phyloP scores from a whole-genome alignment of 805 yeast genomes.

The Metschnikowia gelsemii region DNA sequence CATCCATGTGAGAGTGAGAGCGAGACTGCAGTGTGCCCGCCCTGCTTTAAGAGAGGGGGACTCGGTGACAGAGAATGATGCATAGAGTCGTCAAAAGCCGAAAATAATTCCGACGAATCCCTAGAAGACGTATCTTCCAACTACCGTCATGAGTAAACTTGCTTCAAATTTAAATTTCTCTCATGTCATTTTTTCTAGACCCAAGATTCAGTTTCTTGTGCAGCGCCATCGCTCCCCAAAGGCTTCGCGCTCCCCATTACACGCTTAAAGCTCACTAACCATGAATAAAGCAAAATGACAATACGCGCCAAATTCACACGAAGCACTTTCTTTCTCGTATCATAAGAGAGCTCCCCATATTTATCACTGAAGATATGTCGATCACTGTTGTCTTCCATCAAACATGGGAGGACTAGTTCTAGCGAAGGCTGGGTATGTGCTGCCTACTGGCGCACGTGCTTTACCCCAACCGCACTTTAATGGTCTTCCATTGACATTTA shows the following conservation, averaged over 20 bases:
- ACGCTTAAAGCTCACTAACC: no score
- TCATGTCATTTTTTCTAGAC: neutral
- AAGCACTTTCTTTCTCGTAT: no score
- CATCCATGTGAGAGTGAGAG: constrained; percentile 8
- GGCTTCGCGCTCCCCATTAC: constrained; percentile 1
- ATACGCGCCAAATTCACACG: no score
- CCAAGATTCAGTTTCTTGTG: neutral
- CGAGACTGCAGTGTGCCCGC: no score
- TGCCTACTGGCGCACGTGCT: constrained; percentile 32
- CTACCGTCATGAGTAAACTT: no score
- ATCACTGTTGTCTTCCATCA: neutral
- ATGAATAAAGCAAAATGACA: no score
- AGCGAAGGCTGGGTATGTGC: constrained; percentile 2
- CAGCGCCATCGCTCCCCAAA: neutral
- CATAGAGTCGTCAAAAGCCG: no score
- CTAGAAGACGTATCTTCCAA: no score
- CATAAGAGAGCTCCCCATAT: neutral
- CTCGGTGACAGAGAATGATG: neutral
- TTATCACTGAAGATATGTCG: neutral
- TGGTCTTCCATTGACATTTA: constrained; percentile 71
- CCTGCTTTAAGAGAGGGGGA: constrained; percentile 1
- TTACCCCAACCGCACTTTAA: constrained; percentile 89
- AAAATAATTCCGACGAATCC: neutral
- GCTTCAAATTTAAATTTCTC: no score
- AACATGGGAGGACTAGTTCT: constrained; percentile 3